Percentiles rank a stretch among this genome's conserved stretches.
Evolutionary conservation across 441 rosid species (phyloP).

Genomic region (Populus trichocarpa): DNA sequence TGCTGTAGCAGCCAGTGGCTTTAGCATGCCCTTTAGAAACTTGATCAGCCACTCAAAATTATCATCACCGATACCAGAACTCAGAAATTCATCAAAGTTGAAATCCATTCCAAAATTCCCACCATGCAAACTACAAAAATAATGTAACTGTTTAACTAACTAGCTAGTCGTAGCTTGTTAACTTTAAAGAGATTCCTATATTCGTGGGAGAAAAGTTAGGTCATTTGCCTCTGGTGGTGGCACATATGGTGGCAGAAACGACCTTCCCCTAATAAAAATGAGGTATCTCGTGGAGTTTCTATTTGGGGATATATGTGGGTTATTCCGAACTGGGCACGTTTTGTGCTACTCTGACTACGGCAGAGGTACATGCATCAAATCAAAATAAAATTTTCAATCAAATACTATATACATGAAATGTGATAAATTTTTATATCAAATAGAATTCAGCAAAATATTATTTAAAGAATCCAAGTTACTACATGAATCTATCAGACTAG

Average conservation of each 20-base stretch:
- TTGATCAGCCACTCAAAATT: constrained; percentile 50
- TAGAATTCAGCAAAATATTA: no score
- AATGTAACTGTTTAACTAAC: no score
- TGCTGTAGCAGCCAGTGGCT: constrained; percentile 68
- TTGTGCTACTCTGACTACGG: no score
- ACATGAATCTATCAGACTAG: fast-evolving
- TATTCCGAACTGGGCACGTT: no score
- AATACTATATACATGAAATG: no score
- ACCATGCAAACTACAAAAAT: background rate
- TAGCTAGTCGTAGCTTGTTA: background rate
- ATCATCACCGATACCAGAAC: constrained; percentile 8
- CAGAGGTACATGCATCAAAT: no score
- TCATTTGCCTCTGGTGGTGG: no score
- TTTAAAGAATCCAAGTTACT: no score
- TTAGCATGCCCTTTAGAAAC: constrained; percentile 63
- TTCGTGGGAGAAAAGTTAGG: no score
- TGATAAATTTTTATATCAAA: no score
- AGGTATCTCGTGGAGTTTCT: constrained; percentile 14
- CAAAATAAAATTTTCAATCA: no score
- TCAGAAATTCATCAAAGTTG: background rate
- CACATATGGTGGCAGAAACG: constrained; percentile 10
- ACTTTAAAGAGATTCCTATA: no score
- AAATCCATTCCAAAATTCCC: background rate
- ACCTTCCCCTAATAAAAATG: constrained; percentile 31
- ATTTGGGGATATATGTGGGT: background rate